Conservation (phyloP, 2,329 filamentous ascomycete species). For the Esteya vermicola region DNA sequence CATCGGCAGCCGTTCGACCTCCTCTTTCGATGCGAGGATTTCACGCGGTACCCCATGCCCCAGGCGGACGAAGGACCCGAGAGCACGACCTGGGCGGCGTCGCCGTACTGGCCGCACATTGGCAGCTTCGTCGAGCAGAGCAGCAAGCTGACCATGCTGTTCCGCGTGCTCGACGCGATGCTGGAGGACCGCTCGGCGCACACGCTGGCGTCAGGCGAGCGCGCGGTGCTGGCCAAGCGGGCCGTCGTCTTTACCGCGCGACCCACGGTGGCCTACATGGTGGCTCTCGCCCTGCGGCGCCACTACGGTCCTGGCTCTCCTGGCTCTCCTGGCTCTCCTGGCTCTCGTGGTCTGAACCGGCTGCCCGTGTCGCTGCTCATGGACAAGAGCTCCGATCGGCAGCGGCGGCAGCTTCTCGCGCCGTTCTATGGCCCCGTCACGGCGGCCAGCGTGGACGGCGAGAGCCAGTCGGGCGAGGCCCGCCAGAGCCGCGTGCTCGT, state of each 20-base stretch:
- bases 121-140: not conserved
- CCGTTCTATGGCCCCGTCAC: constrained; percentile 28
- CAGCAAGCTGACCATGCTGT: not conserved
- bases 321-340: no score
- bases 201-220: not conserved
- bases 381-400: not conserved
- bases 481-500: not conserved
- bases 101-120: constrained; percentile 1
- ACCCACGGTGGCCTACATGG: not conserved
- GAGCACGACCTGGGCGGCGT: not conserved
- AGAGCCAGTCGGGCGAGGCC: not conserved
- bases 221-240: not conserved
- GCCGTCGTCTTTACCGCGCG: not conserved
- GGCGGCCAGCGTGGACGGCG: not conserved
- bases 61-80: not conserved
- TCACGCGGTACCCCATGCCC: not conserved
- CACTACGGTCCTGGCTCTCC: no score
- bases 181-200: not conserved
- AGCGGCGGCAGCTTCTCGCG: not conserved
- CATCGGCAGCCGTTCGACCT: not conserved
- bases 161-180: not conserved
- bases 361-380: not conserved
- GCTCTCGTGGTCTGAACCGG: no score
- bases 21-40: not conserved
- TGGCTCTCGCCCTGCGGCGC: not conserved